phyloP scores from a whole-genome alignment of 225 moss, liverwort and hornwort species.

The Physcomitrellopsis africana region DNA sequence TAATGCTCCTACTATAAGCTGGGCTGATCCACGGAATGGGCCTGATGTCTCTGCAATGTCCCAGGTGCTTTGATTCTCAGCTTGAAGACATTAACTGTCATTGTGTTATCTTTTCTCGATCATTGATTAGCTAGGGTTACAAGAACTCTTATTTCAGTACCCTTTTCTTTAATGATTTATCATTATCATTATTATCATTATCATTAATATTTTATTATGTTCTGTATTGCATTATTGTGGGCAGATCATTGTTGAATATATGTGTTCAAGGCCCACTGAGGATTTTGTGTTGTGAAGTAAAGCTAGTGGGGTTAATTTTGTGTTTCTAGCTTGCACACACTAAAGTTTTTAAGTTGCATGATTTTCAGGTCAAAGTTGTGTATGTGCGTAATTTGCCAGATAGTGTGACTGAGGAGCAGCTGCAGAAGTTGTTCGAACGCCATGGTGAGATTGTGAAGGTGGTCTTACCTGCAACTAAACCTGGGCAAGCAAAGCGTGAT shows the following conservation, averaged over 20 bases:
- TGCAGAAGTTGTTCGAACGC: slow-evolving; percentile 91
- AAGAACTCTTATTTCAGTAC: slow-evolving; percentile 7
- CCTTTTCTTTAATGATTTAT: background rate
- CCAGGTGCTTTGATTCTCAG: slow-evolving; percentile 58
- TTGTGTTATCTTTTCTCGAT: background rate
- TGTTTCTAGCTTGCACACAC: slow-evolving; percentile 6
- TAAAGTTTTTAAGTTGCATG: slow-evolving; percentile 25
- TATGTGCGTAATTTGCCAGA: slow-evolving; percentile 98
- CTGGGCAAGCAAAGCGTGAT: slow-evolving; percentile 97
- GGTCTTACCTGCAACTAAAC: slow-evolving; percentile 90
- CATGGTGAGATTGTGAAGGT: slow-evolving; percentile 99
- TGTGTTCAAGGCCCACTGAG: slow-evolving; percentile 3
- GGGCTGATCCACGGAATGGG: slow-evolving; percentile 99
- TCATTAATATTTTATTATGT: background rate
- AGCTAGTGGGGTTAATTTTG: background rate
- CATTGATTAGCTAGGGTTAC: background rate
- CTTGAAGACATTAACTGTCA: background rate
- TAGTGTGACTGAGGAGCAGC: slow-evolving; percentile 89
- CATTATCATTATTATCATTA: no score
- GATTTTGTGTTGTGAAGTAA: slow-evolving; percentile 5
- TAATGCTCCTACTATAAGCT: slow-evolving; percentile 97
- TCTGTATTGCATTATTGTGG: slow-evolving; percentile 18
- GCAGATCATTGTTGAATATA: slow-evolving; percentile 3
- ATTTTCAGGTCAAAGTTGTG: slow-evolving; percentile 92
- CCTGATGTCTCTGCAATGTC: slow-evolving; percentile 96